Conservation (phyloP, 1,139 yeast genomes). For the Zygosaccharomyces pseudobailii region DNA sequence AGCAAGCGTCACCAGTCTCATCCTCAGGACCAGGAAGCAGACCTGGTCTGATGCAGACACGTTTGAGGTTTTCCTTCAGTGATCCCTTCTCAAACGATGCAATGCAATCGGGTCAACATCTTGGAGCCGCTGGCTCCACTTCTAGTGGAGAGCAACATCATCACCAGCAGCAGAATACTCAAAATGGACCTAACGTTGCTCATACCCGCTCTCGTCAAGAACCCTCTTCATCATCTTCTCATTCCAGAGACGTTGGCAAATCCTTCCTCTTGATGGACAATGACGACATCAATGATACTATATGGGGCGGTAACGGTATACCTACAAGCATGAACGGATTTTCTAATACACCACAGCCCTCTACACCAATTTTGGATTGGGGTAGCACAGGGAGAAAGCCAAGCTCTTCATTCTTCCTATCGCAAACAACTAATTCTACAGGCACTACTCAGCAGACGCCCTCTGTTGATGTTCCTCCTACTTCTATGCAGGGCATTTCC, state of each 20-base stretch:
- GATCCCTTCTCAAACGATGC: conserved; percentile 51
- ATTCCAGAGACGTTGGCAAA: conserved; percentile 44
- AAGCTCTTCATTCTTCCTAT: conserved; percentile 28
- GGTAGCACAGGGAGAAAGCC: conserved; percentile 31
- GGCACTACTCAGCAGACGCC: conserved; percentile 20
- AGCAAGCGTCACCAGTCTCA: conserved; percentile 21
- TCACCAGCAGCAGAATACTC: conserved; percentile 7
- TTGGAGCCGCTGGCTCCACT: neutral
- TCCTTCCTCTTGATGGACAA: conserved; percentile 53
- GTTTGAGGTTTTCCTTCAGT: conserved; percentile 66
- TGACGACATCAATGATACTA: conserved; percentile 41
- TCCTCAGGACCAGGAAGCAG: conserved; percentile 41
- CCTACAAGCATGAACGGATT: conserved; percentile 32
- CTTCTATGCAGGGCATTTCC: conserved; percentile 17
- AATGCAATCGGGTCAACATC: neutral
- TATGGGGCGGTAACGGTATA: conserved; percentile 45
- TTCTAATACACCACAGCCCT: conserved; percentile 31
- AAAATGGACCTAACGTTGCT: conserved; percentile 10
- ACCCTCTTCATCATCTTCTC: conserved; percentile 35
- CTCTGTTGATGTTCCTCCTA: conserved; percentile 20
- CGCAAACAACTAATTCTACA: conserved; percentile 25
- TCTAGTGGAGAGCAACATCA: neutral
- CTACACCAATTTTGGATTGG: conserved; percentile 33
- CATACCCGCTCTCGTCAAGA: conserved; percentile 31
- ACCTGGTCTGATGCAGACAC: conserved; percentile 51